These are phyloP conservation scores for Mucor lusitanicus DNA, from an alignment of 371 early-diverging fungal genomes.

Conservation along the genomic window DNA sequence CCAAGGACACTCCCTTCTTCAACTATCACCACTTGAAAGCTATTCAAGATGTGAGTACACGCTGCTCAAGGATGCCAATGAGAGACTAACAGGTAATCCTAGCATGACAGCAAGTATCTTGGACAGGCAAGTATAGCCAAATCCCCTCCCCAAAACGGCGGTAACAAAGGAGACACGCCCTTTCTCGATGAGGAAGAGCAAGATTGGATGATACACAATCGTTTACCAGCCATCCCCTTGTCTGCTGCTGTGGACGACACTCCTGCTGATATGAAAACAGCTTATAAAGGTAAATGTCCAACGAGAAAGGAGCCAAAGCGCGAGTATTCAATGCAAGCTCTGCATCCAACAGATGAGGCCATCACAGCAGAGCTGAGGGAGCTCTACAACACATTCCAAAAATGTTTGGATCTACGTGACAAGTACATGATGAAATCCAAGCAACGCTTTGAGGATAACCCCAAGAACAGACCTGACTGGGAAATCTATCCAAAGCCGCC, in stretches of 20 bases:
- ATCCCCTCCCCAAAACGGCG: not conserved
- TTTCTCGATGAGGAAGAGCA: conserved; percentile 9
- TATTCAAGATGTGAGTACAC: not conserved
- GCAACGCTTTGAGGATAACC: conserved; percentile 87
- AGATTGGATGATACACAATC: not conserved
- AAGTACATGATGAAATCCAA: conserved; percentile 82
- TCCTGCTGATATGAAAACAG: conserved; percentile 1
- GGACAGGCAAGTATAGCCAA: not conserved
- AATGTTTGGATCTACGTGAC: conserved; percentile 79
- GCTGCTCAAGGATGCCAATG: not conserved
- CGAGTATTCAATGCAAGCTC: not conserved
- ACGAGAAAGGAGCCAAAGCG: not conserved
- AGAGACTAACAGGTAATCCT: not conserved
- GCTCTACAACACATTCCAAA: conserved; percentile 58
- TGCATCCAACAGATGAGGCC: conserved; percentile 37
- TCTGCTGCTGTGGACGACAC: conserved; percentile 12
- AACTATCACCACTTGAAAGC: not conserved
- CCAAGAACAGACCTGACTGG: conserved; percentile 82
- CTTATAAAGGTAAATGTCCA: conserved; percentile 3
- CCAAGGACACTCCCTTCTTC: not conserved
- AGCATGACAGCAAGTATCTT: conserved; percentile 13
- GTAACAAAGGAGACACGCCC: not conserved
- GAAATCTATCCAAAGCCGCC: conserved; percentile 90
- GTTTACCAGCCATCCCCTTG: conserved; percentile 5
- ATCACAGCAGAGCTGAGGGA: conserved; percentile 57